Evolutionary conservation across 2,329 filamentous ascomycete species (phyloP).

Genomic region (Cucurbitaria berberidis): DNA sequence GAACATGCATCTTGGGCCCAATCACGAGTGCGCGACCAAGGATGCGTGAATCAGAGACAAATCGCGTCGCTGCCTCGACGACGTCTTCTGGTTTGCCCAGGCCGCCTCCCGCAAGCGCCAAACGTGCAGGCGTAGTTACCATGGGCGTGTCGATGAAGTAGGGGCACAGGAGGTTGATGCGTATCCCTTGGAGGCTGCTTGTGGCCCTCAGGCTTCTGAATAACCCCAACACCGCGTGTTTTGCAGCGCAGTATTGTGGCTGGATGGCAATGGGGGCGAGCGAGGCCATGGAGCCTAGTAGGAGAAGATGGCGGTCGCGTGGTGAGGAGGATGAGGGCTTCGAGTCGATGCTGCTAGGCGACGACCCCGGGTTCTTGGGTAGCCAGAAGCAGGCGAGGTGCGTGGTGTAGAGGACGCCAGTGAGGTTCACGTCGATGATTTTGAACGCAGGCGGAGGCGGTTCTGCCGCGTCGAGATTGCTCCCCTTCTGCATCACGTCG

Average conservation of each 20-base stretch:
- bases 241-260: slow-evolving; percentile 65
- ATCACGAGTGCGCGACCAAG: slow-evolving; percentile 64
- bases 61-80: slow-evolving; percentile 66
- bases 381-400: slow-evolving; percentile 69
- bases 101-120: slow-evolving; percentile 63
- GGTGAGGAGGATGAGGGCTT: slow-evolving; percentile 30
- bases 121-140: slow-evolving; percentile 53
- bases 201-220: slow-evolving; percentile 64
- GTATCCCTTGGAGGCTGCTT: slow-evolving; percentile 58
- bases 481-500: slow-evolving; percentile 56
- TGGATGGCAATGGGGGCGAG: slow-evolving; percentile 50
- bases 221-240: slow-evolving; percentile 70
- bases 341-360: slow-evolving; percentile 38
- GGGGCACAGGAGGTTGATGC: slow-evolving; percentile 70
- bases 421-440: slow-evolving; percentile 67
- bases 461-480: slow-evolving; percentile 52
- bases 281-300: slow-evolving; percentile 68
- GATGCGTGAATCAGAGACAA: slow-evolving; percentile 65
- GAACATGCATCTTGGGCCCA: slow-evolving; percentile 61
- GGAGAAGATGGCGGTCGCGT: slow-evolving; percentile 65
- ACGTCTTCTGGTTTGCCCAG: slow-evolving; percentile 64
- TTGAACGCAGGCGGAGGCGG: slow-evolving; percentile 59
- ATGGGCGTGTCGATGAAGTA: slow-evolving; percentile 72
- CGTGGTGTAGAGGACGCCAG: slow-evolving; percentile 68
- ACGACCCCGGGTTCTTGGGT: slow-evolving; percentile 56